Evolutionary conservation across 2,329 filamentous ascomycete genomes (phyloP), one percentile per base, ranked within the genome.

Genomic region (Arthroderma sp.): DNA sequence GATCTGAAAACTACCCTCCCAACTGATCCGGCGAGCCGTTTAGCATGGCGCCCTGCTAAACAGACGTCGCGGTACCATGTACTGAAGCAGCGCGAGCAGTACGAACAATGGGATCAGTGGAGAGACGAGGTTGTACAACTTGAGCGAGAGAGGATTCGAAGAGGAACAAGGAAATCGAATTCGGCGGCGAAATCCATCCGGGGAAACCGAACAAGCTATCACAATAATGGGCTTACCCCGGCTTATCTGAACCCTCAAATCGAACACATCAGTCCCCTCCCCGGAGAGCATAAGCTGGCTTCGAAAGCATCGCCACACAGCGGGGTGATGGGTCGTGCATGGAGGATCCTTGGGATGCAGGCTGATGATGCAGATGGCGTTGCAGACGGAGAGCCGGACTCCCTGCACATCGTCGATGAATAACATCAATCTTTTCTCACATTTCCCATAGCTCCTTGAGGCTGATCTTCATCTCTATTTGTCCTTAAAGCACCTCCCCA

Each of bases 81-180:
- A 4, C 61, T 69, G 5, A 61, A 62, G 34, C 66, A 68, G 43
- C 64, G 66, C 31, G 67, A 69, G 48, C 59, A 68, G 39, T 67
- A 66, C 49, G 66, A 69, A 49, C 64, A 64, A 45, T 69, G 68
- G 66, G 56, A 61, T 10, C 63, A 66, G 53, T 67, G 65, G 65
- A 60, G 60, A 43, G 57, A 66, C 28, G 65, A 67, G 22, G 61
- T 68, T 42, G 63, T 61, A 22, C 48, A 55, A 43, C 55, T 62
- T 29, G 62, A 66, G 43, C 57, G 63, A 31, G 58, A 63, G 48
- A 58, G 60, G 39, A 59, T 62, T 44, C 62, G 65, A 36, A 60
- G 64, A 32, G 56, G 51, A n/a, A 52, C 54, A 4, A 48, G 38
- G 37, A 27, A 42, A 34, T 4, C 39, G 22, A 28, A 36, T 40